Evolutionary conservation across 1,284 basidiomycete genomes (phyloP).

Genomic region (Anthracocystis setariae): DNA sequence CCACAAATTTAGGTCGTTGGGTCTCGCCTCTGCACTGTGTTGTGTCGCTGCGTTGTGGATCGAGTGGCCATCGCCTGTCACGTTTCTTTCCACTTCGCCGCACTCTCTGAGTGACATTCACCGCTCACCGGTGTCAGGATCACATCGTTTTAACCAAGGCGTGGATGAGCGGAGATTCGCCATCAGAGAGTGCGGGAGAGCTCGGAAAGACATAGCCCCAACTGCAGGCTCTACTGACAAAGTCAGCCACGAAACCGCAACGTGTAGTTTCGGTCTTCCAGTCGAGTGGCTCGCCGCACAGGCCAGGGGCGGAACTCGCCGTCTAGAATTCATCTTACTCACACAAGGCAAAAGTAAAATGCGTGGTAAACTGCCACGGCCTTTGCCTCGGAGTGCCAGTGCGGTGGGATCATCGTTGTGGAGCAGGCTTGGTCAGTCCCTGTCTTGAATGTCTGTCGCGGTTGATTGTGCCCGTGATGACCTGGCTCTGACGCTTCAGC

Average conservation of each 20-base stretch:
- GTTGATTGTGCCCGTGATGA: neutral
- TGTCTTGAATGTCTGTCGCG: neutral
- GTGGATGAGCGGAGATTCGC: neutral
- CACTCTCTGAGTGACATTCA: constrained; percentile 10
- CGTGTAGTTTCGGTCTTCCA: too few relatives aligned
- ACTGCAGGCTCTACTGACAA: too few relatives aligned
- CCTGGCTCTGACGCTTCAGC: too few relatives aligned
- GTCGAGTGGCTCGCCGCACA: constrained; percentile 7
- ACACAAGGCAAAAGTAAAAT: too few relatives aligned
- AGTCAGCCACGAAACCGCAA: neutral
- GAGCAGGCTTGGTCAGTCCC: neutral
- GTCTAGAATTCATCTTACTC: neutral
- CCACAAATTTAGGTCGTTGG: too few relatives aligned
- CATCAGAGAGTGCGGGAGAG: neutral
- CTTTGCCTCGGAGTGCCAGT: constrained; percentile 26
- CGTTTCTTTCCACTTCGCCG: constrained; percentile 22
- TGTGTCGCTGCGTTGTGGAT: too few relatives aligned
- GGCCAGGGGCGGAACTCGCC: constrained; percentile 16
- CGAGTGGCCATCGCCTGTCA: neutral
- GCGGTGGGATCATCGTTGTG: too few relatives aligned
- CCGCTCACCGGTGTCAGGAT: too few relatives aligned
- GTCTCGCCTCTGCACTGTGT: too few relatives aligned
- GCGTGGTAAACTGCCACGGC: constrained; percentile 21
- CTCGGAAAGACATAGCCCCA: constrained; percentile 3
- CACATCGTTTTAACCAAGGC: too few relatives aligned